Conservation (phyloP, 192 early-diverging fungal genomes). For the Backusella liffmaniae region DNA sequence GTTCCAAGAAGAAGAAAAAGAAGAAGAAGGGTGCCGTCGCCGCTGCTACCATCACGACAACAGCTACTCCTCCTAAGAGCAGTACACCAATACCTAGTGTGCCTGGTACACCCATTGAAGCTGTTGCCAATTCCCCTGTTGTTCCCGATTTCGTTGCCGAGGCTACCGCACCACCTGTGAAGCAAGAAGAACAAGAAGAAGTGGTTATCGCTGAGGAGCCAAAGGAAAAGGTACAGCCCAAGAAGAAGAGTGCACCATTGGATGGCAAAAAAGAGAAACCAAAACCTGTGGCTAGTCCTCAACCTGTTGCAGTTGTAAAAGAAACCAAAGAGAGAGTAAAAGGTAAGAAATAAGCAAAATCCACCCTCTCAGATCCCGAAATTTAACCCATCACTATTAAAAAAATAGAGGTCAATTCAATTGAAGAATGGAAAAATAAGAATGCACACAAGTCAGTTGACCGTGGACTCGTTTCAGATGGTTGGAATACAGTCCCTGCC, state of each 20-base stretch:
- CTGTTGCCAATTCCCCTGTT: neutral
- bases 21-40: constrained; percentile 23
- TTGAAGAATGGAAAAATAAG: constrained; percentile 8
- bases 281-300: neutral
- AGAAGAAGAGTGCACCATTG: neutral
- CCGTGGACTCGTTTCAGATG: neutral
- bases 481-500: neutral
- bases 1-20: constrained; percentile 21
- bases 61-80: neutral
- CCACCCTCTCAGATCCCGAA: neutral
- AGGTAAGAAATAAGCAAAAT: neutral
- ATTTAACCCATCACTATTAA: neutral
- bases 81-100: neutral
- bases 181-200: neutral
- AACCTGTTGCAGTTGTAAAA: neutral
- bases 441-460: neutral
- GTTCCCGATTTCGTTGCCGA: neutral
- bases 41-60: neutral
- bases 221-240: neutral
- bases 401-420: neutral
- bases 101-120: neutral
- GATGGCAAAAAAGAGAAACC: neutral
- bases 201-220: neutral
- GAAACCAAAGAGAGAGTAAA: neutral
- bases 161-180: neutral